Base-by-base conservation (phyloP, 495 filamentous ascomycete species). In the Neurospora sp. region DNA sequence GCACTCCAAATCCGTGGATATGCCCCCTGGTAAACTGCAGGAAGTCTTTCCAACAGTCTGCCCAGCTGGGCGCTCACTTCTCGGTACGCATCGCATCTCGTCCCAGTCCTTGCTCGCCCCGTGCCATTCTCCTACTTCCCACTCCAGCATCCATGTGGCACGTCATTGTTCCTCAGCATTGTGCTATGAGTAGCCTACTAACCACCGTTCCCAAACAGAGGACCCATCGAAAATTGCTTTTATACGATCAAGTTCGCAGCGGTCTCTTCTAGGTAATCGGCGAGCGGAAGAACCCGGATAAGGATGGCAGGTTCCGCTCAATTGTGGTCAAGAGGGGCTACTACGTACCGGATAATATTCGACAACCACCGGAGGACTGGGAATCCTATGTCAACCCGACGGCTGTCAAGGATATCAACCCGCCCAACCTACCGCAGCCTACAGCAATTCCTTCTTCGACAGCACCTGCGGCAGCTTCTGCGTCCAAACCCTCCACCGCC, bases 181-280 rank as follows among this genome's bases (percentile, higher is more conserved):
- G 20, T 47, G 1, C 5, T 20, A 35, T 18, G 0, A 1, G 5
- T 22, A 39, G 7, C 14, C 22, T 1, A 12, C 69, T 73, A 9
- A 73, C 53, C 41, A 10, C 4, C 0, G 1, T 8, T 0, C 1
- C 35, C 4, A 45, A 31, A 20, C 20, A 76, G 76, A 12, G 61
- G 5, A 18, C 65, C 18, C 78, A 79, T 53, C 71, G 74, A 3
- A 74, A 71, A 0, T 65, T 69, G 44, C 68, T 77, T 0, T 44
- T 78, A 38, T 78, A 79, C 22, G 78, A 79, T 14, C 74, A 78
- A 65, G 12, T 18, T 70, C 9, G 39, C 0, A 71, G 78, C 27
- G 76, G 76, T 0, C 70, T 75, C 38, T 70, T 77, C 41, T 75
- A 69, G 1, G 65, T 69, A 1, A 39, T 79, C 18, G 74, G 76